These are phyloP conservation scores for Botrytis aclada DNA, from an alignment of 2,329 filamentous ascomycete species.

Conservation along the genomic window DNA sequence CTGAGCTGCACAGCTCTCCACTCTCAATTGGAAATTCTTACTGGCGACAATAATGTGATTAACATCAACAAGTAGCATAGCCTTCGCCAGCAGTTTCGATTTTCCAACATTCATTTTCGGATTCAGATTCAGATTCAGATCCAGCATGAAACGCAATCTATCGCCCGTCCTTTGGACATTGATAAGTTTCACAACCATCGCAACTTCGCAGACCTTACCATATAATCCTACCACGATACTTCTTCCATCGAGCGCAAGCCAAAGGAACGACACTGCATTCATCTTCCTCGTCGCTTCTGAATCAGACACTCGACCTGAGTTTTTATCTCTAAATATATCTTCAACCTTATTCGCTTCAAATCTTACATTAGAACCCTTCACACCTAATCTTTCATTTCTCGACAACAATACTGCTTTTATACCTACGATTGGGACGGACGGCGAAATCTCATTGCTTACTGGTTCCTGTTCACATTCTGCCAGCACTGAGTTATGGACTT, in stretches of 20 bases:
- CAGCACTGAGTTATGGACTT: constrained; percentile 65
- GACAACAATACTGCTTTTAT: constrained; percentile 57
- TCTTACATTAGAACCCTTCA: constrained; percentile 48
- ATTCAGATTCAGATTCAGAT: neutral
- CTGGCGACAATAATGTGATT: constrained; percentile 26
- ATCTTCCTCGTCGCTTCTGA: constrained; percentile 55
- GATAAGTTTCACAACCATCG: constrained; percentile 16
- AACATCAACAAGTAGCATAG: constrained; percentile 21
- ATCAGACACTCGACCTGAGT: constrained; percentile 39
- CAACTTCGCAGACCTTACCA: constrained; percentile 52
- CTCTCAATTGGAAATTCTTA: neutral
- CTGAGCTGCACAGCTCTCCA: constrained; percentile 25
- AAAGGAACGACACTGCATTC: constrained; percentile 58
- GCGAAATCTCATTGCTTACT: constrained; percentile 69
- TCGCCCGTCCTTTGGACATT: constrained; percentile 27
- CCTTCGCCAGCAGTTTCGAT: constrained; percentile 12
- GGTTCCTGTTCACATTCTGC: constrained; percentile 64
- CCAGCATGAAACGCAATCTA: constrained; percentile 30
- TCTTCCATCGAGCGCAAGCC: constrained; percentile 48
- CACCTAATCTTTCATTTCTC: constrained; percentile 62
- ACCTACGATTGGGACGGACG: constrained; percentile 63
- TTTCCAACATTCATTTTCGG: constrained; percentile 10
- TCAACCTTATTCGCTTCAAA: constrained; percentile 49
- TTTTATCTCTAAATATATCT: constrained; percentile 66
- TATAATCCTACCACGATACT: constrained; percentile 77